Conservation (phyloP, 2,329 filamentous ascomycete genomes). For the Pestalotiopsis sp. region DNA sequence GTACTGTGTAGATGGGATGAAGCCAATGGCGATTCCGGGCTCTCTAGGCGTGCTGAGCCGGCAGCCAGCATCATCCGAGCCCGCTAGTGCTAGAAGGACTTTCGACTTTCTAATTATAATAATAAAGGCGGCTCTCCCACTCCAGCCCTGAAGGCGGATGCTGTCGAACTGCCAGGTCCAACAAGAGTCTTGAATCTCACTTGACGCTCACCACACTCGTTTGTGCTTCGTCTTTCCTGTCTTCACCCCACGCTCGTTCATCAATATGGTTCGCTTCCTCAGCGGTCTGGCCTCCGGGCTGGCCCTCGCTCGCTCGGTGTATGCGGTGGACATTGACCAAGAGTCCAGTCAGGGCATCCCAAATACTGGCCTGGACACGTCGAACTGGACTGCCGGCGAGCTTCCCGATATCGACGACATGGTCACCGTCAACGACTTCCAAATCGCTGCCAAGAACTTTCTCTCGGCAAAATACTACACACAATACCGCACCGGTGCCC, state of each 20-base stretch:
- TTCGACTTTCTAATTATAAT: not conserved
- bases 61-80: not conserved
- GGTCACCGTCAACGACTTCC: slow-evolving; percentile 55
- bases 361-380: slow-evolving; percentile 14
- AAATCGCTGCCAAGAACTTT: slow-evolving; percentile 52
- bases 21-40: not conserved
- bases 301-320: slow-evolving; percentile 1
- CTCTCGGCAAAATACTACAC: slow-evolving; percentile 51
- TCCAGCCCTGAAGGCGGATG: not conserved
- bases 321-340: slow-evolving; percentile 11
- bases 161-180: not conserved
- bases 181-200: not conserved
- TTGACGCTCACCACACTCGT: not conserved
- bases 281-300: not conserved
- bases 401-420: slow-evolving; percentile 47
- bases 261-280: not conserved
- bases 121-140: not conserved
- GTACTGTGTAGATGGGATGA: not conserved
- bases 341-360: slow-evolving; percentile 13
- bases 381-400: slow-evolving; percentile 20
- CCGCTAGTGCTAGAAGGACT: not conserved
- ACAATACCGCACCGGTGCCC: slow-evolving; percentile 59
- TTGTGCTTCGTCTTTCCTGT: not conserved
- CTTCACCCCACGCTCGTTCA: not conserved
- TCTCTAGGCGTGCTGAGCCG: not conserved